These are phyloP conservation scores for Ascomycota sp. DNA, from an alignment of 2,329 filamentous ascomycete species.

Conservation along the genomic window DNA sequence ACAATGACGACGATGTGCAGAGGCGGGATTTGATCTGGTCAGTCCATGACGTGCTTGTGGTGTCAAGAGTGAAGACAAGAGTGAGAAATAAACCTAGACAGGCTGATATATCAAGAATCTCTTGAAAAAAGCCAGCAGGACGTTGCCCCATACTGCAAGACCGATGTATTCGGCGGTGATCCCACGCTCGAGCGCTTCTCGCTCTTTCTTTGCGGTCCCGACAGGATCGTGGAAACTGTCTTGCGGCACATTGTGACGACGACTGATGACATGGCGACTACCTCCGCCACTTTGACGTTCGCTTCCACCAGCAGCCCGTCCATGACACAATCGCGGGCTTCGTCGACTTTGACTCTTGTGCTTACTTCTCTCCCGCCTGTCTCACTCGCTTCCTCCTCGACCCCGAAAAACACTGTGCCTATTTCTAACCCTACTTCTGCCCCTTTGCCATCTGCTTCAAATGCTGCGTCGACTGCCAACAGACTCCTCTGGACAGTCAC, in stretches of 20 bases:
- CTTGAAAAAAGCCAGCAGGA: neutral
- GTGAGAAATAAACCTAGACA: too few species aligned
- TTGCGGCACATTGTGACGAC: conserved; percentile 1
- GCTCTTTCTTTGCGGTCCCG: conserved; percentile 5
- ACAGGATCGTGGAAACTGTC: conserved; percentile 4
- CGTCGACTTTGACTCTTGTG: neutral
- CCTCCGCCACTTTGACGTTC: neutral
- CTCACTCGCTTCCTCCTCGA: neutral
- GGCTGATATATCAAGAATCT: neutral
- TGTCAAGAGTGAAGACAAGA: too few species aligned
- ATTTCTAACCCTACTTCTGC: neutral
- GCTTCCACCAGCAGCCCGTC: neutral
- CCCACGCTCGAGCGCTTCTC: conserved; percentile 4
- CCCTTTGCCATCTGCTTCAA: neutral
- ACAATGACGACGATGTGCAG: neutral
- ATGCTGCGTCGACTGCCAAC: neutral
- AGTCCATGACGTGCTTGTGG: neutral
- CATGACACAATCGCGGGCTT: too few species aligned
- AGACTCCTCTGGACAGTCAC: conserved; percentile 1
- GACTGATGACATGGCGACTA: neutral
- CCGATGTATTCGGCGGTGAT: conserved; percentile 4
- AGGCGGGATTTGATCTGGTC: conserved; percentile 2
- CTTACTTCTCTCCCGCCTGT: neutral
- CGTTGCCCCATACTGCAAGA: conserved; percentile 6
- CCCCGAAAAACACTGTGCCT: neutral